Base-by-base conservation (phyloP, 805 yeast genomes). In the Wickerhamomyces subpelliculosus region DNA sequence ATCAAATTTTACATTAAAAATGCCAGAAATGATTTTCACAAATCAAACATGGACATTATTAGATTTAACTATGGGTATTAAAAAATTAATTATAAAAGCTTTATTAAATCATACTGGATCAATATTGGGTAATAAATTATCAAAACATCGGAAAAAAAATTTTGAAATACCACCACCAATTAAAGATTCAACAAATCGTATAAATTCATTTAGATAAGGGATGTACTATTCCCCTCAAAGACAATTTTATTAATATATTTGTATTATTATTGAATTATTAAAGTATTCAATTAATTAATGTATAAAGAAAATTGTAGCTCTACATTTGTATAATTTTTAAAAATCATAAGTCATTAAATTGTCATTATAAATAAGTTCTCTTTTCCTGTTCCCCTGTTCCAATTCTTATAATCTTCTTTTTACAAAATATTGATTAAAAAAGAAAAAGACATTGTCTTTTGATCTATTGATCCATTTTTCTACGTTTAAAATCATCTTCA, bases 41-140 rank as follows among this genome's bases (percentile, higher is more conserved):
- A 78, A 82, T 55, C 75, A 75, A 64, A 71, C 83, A 5, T 81
- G 94, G 84, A 77, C 88, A 1, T 65, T 75, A 35, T 64, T 77
- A 38, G 97, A 89, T 47, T 61, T 89, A 30, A 65, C 80, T 3
- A 52, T 72, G 49, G 68, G 73, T 23, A 52, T 89, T 39, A 79
- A 80, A 54, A 81, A 76, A 51, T 78, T 77, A 27, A 51, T 81
- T n/a, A 60, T 78, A 27, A 78, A 71, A 52, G 66, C 79, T 2
- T 58, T 82, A 17, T 47, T 82, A 38, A 67, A 66, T 33, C 87
- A 83, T 48, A 72, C 89, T 0, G 96, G 95, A 4, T 77, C 80
- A 41, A 73, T 90, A 36, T 54, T 89, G 26, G 79, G 83, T n/a
- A 86, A 86, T 54, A 87, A 85, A 59, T 62, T 90, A 26, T 65